phyloP scores from a whole-genome alignment of 495 filamentous ascomycete genomes.

The Penicillium coffeae region DNA sequence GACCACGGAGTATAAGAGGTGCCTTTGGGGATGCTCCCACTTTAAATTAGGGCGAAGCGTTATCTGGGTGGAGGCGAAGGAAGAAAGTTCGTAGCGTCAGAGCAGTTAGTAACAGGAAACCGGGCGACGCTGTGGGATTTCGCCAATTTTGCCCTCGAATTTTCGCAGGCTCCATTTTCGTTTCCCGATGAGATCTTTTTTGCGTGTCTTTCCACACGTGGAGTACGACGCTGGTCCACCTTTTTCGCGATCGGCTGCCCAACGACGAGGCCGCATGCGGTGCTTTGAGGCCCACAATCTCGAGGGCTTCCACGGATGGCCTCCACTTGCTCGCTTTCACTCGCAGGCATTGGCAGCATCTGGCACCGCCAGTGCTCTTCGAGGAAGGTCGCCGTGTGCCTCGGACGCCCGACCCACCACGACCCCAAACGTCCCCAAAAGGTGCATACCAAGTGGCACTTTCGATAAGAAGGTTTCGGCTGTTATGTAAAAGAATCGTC shows the following conservation, averaged over 20 bases:
- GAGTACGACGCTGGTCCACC: slow-evolving; percentile 30
- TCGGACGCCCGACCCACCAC: background rate
- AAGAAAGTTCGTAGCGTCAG: background rate
- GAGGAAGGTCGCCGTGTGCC: background rate
- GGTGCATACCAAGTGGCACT: background rate
- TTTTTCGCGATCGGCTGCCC: slow-evolving; percentile 10
- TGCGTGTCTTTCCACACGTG: slow-evolving; percentile 16
- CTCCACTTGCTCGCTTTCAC: too few species aligned
- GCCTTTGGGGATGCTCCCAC: slow-evolving; percentile 1
- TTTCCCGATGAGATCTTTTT: background rate
- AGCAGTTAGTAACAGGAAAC: background rate
- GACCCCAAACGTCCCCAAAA: too few species aligned
- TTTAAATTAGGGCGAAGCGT: background rate
- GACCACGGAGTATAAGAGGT: slow-evolving; percentile 7
- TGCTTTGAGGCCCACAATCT: background rate
- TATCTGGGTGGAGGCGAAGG: slow-evolving; percentile 5
- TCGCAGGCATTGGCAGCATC: too few species aligned
- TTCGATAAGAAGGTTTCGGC: slow-evolving; percentile 23
- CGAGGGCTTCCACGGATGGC: too few species aligned
- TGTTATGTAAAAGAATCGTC: slow-evolving; percentile 25
- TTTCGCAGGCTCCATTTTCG: too few species aligned
- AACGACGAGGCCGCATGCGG: slow-evolving; percentile 18
- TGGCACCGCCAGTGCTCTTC: too few species aligned
- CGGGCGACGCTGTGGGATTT: background rate
- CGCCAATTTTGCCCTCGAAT: too few species aligned